Base-by-base conservation (phyloP, 345 rosid species). In the Sisymbrium irio region DNA sequence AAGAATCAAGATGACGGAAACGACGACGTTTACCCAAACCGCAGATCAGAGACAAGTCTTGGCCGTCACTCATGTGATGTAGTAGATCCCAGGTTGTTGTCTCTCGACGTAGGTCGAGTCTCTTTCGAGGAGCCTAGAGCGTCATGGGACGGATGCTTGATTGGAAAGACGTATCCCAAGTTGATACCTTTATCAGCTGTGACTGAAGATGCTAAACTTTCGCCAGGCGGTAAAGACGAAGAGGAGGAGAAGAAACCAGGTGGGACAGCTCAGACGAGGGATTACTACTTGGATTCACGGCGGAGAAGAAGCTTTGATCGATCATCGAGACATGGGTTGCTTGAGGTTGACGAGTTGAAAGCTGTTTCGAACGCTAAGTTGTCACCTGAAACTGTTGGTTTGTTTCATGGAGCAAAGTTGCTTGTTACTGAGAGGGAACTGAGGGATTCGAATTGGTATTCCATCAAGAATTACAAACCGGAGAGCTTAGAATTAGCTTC, bases 261-360 rank as follows among this genome's bases (percentile, higher is more conserved):
- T 20, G 98, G 98, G 56, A 88, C 94, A 40, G 83, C 82, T 77
- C 97, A 96, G 72, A 92, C 99, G 4, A 84, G 91, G 81, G 89
- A 90, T 44, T 96, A 92, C 65, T 92, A 96, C 63, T 80, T 84
- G 8, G 92, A 89, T 64, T 72, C 86, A 9, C 72, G 77, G 49
- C 77, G 97, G 71, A 83, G 94, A 72, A 83, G 79, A 81, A 96
- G 95, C 74, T 84, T 96, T 0, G 98, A 92, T 61, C 81, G 93
- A 58, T 85, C 90, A 10, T 74, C 62, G 30, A 79, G 85, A 74
- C 81, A 78, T 7, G 86, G 88, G 9, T 80, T 85, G 36, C 82
- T 77, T 10, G 96, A 89, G 62, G 78, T 83, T 49, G 97, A 87
- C 45, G 92, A 89, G 58, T 70, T 82, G 65, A 19, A 82, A 79